A percentile compares a stretch with the other conserved stretches of the same genome.
Evolutionary conservation across 352 stramenopile species (phyloP).

Genomic region (Achlya hypogyna): DNA sequence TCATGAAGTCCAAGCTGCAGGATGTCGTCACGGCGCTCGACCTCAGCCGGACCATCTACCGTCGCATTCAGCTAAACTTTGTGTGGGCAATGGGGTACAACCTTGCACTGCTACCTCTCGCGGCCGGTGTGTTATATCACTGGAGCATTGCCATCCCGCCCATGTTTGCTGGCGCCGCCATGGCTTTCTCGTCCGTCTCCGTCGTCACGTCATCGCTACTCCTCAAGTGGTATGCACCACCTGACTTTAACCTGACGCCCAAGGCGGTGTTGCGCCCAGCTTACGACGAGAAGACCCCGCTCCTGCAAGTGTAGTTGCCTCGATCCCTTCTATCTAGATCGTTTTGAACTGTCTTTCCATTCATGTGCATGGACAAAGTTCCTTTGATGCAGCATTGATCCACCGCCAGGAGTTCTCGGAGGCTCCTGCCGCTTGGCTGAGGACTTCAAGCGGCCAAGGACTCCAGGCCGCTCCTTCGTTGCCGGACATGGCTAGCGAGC

Average conservation of each 20-base stretch:
- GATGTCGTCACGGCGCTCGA: constrained; percentile 96
- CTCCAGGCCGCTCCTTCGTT: no score
- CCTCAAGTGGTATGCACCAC: constrained; percentile 86
- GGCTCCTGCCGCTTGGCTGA: no score
- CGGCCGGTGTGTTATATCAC: constrained; percentile 95
- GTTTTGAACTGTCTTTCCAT: no score
- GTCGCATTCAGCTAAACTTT: constrained; percentile 96
- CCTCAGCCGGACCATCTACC: constrained; percentile 93
- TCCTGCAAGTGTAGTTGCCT: neutral
- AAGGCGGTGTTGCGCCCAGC: constrained; percentile 98
- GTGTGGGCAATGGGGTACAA: constrained; percentile 98
- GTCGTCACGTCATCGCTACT: constrained; percentile 93
- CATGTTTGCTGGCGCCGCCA: constrained; percentile 92
- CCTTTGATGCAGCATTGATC: no score
- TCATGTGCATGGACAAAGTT: no score
- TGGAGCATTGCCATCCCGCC: constrained; percentile 90
- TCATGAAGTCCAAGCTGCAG: constrained; percentile 82
- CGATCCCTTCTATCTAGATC: no score
- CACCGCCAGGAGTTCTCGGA: no score
- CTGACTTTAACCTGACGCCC: no score
- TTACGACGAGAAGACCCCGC: constrained; percentile 87
- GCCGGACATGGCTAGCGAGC: no score
- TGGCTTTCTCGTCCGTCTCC: constrained; percentile 95
- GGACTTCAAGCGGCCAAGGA: no score
- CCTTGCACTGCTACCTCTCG: constrained; percentile 92